Base-by-base conservation (phyloP, 148 eudicot genomes). In the Fagopyrum esculentum region DNA sequence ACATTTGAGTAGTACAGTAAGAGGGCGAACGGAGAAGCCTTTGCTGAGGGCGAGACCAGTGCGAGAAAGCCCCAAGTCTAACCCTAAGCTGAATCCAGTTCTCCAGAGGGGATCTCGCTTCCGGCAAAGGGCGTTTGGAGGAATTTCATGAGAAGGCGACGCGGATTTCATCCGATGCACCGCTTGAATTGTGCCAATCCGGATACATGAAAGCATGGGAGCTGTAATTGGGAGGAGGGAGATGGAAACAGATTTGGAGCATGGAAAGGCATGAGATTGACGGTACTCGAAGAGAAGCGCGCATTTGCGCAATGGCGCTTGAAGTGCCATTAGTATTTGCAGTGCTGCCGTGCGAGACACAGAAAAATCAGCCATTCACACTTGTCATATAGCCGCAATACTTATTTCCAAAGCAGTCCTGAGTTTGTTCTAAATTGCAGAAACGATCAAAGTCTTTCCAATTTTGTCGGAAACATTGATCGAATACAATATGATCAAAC, bases 31-130 rank as follows among this genome's bases (percentile, higher is more conserved):
- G 73, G 84, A 74, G 85, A 78, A 89, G 85, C 93, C 93, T 81
- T 89, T 89, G 74, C 90, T 89, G 17, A 87, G 55, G 68, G 93
- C 93, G 77, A 89, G 79, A 43, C 93, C 93, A 44, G 93, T 89
- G 57, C 90, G 87, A 78, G 93, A 85, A 73, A 82, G 72, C 3
- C 93, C 93, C 84, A 85, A 80, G 69, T 89, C 93, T n/a, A 89
- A 73, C 66, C 90, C 93, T 75, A 89, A 76, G 59, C 90, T 87
- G 77, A 89, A 89, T 15, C 93, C 93, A n/a, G 86, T 86, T 55
- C 86, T 76, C 86, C 86, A 87, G 60, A 80, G 82, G 9, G 87
- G 82, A 70, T 84, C 86, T 45, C 77, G 78, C 73, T 84, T 85
- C 51, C 87, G 47, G 55, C 86, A 84, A 72, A 81, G 72, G 76